These are phyloP conservation scores for Williopsis jadinii DNA, from an alignment of 1,139 yeast species.

Conservation along the genomic window DNA sequence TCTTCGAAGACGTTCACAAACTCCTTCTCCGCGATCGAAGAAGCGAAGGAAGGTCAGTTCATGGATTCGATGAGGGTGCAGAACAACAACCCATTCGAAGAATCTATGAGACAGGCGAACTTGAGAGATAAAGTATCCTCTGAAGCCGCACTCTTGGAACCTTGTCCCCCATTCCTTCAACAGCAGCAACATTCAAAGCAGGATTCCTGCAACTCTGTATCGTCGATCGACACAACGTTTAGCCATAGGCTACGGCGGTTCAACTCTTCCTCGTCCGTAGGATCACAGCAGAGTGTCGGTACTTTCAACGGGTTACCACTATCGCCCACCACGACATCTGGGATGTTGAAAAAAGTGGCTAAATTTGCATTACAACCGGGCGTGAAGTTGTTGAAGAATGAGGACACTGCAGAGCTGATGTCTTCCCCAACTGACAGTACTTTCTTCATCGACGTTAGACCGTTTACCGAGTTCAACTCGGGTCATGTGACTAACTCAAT, in stretches of 20 bases:
- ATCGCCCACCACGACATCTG: conserved; percentile 4
- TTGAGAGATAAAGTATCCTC: neutral
- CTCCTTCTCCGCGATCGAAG: neutral
- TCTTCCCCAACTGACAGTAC: conserved; percentile 3
- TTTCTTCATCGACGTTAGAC: conserved; percentile 60
- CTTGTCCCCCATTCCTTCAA: neutral
- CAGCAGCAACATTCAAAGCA: conserved; percentile 9
- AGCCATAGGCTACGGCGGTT: conserved; percentile 14
- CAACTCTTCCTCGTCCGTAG: conserved; percentile 12
- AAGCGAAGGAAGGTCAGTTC: neutral
- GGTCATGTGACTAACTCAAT: conserved; percentile 49
- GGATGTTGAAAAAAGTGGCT: conserved; percentile 7
- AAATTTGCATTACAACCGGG: conserved; percentile 10
- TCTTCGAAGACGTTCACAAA: neutral
- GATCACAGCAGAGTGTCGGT: conserved; percentile 1
- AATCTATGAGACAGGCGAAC: too few relatives aligned
- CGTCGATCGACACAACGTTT: conserved; percentile 14
- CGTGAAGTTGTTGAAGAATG: conserved; percentile 8
- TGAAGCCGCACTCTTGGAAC: neutral
- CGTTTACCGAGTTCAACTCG: conserved; percentile 55
- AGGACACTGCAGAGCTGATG: conserved; percentile 4
- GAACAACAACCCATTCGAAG: neutral
- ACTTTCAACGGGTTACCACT: neutral
- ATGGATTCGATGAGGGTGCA: neutral
- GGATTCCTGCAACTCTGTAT: conserved; percentile 15